phyloP scores from a whole-genome alignment of 805 yeast genomes.

The Suhomyces sp. region DNA sequence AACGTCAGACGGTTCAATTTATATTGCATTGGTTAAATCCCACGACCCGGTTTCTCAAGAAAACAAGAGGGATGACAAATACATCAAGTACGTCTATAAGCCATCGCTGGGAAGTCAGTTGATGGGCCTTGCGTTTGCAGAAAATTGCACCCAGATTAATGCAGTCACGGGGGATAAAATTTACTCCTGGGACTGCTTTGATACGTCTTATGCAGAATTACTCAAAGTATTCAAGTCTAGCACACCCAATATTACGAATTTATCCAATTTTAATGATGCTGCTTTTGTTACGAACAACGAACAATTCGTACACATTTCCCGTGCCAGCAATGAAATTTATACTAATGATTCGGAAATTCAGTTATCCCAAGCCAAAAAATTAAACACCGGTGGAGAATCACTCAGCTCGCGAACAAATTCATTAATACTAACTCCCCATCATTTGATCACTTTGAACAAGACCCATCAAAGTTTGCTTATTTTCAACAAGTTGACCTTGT shows the following conservation, averaged over 20 bases:
- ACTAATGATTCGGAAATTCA: constrained; percentile 33
- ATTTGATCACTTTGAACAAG: constrained; percentile 21
- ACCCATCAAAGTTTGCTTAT: constrained; percentile 18
- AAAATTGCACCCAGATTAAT: constrained; percentile 22
- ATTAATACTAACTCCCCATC: constrained; percentile 30
- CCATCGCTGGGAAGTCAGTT: constrained; percentile 8
- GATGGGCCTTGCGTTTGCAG: constrained; percentile 18
- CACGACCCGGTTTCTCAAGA: constrained; percentile 25
- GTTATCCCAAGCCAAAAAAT: constrained; percentile 15
- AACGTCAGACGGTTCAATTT: constrained; percentile 29
- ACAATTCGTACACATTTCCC: constrained; percentile 13
- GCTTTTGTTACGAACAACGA: constrained; percentile 14
- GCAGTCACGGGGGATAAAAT: constrained; percentile 17
- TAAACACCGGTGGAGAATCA: constrained; percentile 6
- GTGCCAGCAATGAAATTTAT: constrained; percentile 15
- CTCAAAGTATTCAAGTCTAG: constrained; percentile 25
- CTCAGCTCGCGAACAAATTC: constrained; percentile 7
- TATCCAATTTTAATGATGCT: constrained; percentile 2
- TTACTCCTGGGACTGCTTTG: constrained; percentile 35
- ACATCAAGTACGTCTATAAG: constrained; percentile 26
- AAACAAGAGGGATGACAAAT: constrained; percentile 37
- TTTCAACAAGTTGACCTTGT: constrained; percentile 28
- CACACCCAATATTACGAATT: constrained; percentile 9
- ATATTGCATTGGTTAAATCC: constrained; percentile 24
- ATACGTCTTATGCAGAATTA: constrained; percentile 26